These are phyloP conservation scores for Thermothielavioides terrestris DNA, from an alignment of 495 filamentous ascomycete genomes.

Conservation along the genomic window DNA sequence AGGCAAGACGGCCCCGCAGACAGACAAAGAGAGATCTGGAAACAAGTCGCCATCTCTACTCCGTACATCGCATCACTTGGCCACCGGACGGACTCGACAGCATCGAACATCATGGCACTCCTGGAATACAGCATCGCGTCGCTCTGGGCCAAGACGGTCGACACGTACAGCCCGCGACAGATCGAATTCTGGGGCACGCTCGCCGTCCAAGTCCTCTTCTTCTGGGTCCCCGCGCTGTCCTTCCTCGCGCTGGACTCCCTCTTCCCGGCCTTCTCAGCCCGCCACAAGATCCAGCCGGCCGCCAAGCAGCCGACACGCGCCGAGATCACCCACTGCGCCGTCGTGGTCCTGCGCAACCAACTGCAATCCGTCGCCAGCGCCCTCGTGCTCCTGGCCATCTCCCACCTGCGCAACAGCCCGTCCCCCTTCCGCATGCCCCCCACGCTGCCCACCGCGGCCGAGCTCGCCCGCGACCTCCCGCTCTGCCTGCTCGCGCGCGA, in stretches of 20 bases:
- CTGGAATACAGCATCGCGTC: not conserved
- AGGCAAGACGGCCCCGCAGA: not conserved
- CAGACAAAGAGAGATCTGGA: not conserved
- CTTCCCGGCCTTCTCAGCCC: conserved; percentile 39
- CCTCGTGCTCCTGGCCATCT: conserved; percentile 22
- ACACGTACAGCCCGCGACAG: conserved; percentile 9
- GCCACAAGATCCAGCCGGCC: conserved; percentile 49
- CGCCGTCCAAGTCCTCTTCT: conserved; percentile 38
- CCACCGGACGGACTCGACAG: not conserved
- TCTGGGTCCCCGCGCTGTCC: conserved; percentile 42
- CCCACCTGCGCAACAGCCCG: conserved; percentile 7
- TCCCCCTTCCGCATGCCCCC: conserved; percentile 32
- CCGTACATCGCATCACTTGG: too few relatives aligned
- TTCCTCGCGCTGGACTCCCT: conserved; percentile 37
- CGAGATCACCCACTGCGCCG: conserved; percentile 39
- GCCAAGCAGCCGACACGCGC: conserved; percentile 40
- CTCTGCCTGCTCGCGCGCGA: conserved; percentile 43
- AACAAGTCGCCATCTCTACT: too few relatives aligned
- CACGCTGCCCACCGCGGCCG: conserved; percentile 24
- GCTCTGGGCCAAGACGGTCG: conserved; percentile 16
- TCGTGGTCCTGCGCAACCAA: conserved; percentile 41
- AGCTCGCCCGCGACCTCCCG: conserved; percentile 37
- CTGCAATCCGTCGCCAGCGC: conserved; percentile 33
- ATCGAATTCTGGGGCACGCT: conserved; percentile 40
- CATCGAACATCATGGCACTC: not conserved